Evolutionary conservation across 2,329 filamentous ascomycete genomes (phyloP).

Genomic region (Cadophora gregata): DNA sequence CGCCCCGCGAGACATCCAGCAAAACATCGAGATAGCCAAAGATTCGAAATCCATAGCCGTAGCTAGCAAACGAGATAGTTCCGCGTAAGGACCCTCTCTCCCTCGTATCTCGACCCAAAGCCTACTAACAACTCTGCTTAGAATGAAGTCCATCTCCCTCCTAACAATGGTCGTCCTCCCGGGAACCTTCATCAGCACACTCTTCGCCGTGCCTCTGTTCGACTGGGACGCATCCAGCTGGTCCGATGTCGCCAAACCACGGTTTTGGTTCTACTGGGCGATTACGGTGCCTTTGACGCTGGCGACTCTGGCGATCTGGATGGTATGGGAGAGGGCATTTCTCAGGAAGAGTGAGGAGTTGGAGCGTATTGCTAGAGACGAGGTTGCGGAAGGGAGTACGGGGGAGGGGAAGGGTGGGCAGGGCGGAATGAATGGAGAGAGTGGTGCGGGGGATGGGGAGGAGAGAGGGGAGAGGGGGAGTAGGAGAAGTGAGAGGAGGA

Average conservation of each 20-base stretch:
- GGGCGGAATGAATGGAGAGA: not conserved
- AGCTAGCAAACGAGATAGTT: not conserved
- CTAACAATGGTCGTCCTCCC: constrained; percentile 8
- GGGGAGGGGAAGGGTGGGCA: not conserved
- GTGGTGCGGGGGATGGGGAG: not conserved
- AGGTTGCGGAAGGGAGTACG: not conserved
- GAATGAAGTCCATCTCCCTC: constrained; percentile 9
- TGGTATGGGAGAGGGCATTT: not conserved
- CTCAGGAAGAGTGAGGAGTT: not conserved
- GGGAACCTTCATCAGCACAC: constrained; percentile 5
- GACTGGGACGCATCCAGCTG: not conserved
- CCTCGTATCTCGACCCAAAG: not conserved
- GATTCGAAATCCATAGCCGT: not conserved
- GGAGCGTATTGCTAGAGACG: not conserved
- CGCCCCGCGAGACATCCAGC: not conserved
- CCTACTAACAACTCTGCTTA: not conserved
- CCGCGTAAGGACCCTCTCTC: not conserved
- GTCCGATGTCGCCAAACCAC: not conserved
- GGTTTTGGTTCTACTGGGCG: not conserved
- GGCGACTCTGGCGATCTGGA: not conserved
- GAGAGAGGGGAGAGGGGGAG: not conserved
- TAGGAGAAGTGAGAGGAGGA: not conserved
- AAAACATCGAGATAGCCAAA: not conserved
- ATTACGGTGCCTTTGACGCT: not conserved
- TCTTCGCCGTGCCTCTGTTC: not conserved